phyloP scores from a whole-genome alignment of 208 protist genomes.

The Crithidia sp. region DNA sequence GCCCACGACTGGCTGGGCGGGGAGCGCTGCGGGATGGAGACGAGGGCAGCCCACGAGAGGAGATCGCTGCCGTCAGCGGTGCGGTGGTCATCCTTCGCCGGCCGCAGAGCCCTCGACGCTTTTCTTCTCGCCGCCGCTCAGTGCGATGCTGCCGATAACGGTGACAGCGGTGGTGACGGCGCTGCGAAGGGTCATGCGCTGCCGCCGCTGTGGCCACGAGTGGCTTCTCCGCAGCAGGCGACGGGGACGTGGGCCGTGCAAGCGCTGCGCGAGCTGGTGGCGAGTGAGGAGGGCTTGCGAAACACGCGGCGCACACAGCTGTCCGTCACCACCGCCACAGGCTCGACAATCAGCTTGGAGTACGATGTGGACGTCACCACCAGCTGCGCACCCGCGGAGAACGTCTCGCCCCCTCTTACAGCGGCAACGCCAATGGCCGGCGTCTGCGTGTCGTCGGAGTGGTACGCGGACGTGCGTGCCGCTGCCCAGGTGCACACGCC shows the following conservation, averaged over 20 bases:
- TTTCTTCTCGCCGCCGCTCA: slow-evolving; percentile 1
- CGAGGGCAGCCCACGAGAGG: too few species aligned
- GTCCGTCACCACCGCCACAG: too few species aligned
- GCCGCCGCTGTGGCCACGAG: slow-evolving; percentile 33
- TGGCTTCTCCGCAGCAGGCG: background rate
- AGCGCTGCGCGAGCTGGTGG: slow-evolving; percentile 7
- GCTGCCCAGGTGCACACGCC: slow-evolving; percentile 23
- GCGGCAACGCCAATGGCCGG: background rate
- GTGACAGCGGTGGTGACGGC: background rate
- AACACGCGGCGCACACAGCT: background rate
- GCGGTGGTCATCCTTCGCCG: slow-evolving; percentile 18
- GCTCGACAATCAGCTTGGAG: background rate
- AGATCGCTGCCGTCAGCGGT: background rate
- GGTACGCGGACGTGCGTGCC: slow-evolving; percentile 14
- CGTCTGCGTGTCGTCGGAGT: background rate
- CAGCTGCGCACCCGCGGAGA: background rate
- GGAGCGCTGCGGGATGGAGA: background rate
- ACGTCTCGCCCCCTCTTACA: background rate
- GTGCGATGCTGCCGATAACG: background rate
- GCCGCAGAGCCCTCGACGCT: background rate
- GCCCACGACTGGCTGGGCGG: slow-evolving; percentile 28
- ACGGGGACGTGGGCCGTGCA: background rate
- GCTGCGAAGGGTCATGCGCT: background rate
- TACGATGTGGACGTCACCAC: slow-evolving; percentile 4
- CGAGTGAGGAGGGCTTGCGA: slow-evolving; percentile 1